phyloP scores from a whole-genome alignment of 768 basidiomycete genomes.

The Suillus subaureus region DNA sequence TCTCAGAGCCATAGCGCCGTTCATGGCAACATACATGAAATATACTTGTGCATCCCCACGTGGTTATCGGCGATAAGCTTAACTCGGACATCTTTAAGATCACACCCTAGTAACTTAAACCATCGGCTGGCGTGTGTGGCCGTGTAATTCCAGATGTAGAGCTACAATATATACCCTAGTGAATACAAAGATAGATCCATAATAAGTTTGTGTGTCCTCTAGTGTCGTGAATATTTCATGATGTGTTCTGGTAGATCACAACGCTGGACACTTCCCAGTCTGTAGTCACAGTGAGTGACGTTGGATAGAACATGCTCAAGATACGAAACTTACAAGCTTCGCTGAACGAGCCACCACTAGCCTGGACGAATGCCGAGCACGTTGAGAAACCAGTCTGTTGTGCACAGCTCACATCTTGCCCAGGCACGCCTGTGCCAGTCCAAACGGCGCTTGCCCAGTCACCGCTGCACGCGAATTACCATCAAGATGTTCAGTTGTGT shows the following conservation, averaged over 20 bases:
- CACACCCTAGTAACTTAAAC: neutral
- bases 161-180: neutral
- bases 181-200: constrained; percentile 1
- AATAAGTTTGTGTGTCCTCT: neutral
- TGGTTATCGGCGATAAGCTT: neutral
- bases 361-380: constrained; percentile 77
- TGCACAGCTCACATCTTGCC: constrained; percentile 87
- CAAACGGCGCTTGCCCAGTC: constrained; percentile 91
- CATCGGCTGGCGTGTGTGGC: neutral
- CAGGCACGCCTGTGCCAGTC: constrained; percentile 70
- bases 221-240: constrained; percentile 8
- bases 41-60: neutral
- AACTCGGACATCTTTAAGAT: neutral
- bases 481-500: neutral
- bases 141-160: neutral
- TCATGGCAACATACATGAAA: neutral
- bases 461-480: constrained; percentile 49
- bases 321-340: constrained; percentile 72
- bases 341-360: constrained; percentile 66
- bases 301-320: constrained; percentile 9
- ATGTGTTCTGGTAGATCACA: constrained; percentile 63
- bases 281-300: constrained; percentile 29
- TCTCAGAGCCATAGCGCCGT: neutral
- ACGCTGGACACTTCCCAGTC: constrained; percentile 85
- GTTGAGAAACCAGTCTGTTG: constrained; percentile 79